A percentile compares a stretch with the other conserved stretches of the same genome.
Evolutionary conservation across 352 stramenopile genomes (phyloP).

Genomic region (Pythium phragmitis): DNA sequence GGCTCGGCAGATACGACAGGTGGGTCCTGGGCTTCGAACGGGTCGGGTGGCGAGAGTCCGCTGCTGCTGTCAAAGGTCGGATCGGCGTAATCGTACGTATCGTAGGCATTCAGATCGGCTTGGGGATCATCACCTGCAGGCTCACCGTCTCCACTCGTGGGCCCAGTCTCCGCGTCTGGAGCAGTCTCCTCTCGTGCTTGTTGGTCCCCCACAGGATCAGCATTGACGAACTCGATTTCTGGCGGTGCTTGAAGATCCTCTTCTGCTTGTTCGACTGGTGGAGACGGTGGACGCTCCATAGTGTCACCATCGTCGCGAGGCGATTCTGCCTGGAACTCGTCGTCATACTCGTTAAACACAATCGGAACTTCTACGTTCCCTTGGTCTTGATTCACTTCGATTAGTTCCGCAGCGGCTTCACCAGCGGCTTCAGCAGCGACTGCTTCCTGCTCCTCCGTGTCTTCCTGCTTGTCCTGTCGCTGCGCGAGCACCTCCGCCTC

Average conservation of each 20-base stretch:
- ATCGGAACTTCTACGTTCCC: not conserved
- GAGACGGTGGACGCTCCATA: too few species aligned
- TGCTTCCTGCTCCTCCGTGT: not conserved
- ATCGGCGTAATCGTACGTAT: conserved; percentile 30
- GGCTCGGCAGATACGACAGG: not conserved
- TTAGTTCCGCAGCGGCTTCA: not conserved
- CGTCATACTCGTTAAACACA: not conserved
- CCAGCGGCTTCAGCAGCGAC: not conserved
- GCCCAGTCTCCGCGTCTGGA: not conserved
- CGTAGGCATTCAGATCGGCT: conserved; percentile 29
- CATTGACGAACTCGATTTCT: not conserved
- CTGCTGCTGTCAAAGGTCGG: conserved; percentile 27
- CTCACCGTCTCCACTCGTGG: not conserved
- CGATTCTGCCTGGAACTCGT: conserved; percentile 17
- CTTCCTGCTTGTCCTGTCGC: not conserved
- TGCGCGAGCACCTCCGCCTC: not conserved
- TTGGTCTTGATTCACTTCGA: not conserved
- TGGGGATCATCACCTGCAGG: not conserved
- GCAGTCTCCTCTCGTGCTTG: not conserved
- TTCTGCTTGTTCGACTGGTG: too few species aligned
- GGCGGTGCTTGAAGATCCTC: too few species aligned
- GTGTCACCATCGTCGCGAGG: not conserved
- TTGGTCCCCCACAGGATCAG: not conserved
- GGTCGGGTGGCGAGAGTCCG: conserved; percentile 27
- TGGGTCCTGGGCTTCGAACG: not conserved